Evolutionary conservation across 768 basidiomycete genomes (phyloP).

Genomic region (Rhizopogon roseolus): DNA sequence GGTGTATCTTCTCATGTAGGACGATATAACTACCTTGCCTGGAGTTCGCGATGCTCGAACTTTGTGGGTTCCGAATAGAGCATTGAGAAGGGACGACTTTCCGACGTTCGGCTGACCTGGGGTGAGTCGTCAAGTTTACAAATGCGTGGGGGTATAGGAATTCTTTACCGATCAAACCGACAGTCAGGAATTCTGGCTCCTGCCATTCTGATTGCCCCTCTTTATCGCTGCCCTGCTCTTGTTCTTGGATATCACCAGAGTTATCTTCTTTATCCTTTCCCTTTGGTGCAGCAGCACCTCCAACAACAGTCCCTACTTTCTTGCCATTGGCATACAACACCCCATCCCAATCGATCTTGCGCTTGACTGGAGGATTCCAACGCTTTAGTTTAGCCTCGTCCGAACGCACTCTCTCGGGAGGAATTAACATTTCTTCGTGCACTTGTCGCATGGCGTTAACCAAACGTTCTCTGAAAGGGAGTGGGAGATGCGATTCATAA

Average conservation of each 20-base stretch:
- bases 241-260: slow-evolving; percentile 19
- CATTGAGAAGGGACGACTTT: slow-evolving; percentile 90
- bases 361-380: slow-evolving; percentile 67
- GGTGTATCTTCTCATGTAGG: neutral
- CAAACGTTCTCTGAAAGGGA: slow-evolving; percentile 56
- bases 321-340: slow-evolving; percentile 42
- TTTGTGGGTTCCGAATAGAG: slow-evolving; percentile 73
- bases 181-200: slow-evolving; percentile 62
- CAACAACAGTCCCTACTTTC: slow-evolving; percentile 41
- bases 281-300: slow-evolving; percentile 35
- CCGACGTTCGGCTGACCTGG: slow-evolving; percentile 93
- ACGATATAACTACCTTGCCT: slow-evolving; percentile 56
- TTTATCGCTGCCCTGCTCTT: slow-evolving; percentile 15
- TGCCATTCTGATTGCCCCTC: slow-evolving; percentile 14
- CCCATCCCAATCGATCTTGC: slow-evolving; percentile 69
- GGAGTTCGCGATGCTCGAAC: slow-evolving; percentile 84
- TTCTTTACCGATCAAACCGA: slow-evolving; percentile 71
- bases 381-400: slow-evolving; percentile 44
- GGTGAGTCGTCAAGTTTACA: neutral
- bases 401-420: slow-evolving; percentile 52
- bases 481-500: slow-evolving; percentile 66
- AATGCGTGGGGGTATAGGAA: neutral
- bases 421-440: slow-evolving; percentile 63
- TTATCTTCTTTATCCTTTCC: slow-evolving; percentile 10
- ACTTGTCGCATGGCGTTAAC: slow-evolving; percentile 60